Percentiles rank a stretch among this genome's conserved stretches.
Conservation (phyloP, 305 asterid genomes). For the Galium porrigens region DNA sequence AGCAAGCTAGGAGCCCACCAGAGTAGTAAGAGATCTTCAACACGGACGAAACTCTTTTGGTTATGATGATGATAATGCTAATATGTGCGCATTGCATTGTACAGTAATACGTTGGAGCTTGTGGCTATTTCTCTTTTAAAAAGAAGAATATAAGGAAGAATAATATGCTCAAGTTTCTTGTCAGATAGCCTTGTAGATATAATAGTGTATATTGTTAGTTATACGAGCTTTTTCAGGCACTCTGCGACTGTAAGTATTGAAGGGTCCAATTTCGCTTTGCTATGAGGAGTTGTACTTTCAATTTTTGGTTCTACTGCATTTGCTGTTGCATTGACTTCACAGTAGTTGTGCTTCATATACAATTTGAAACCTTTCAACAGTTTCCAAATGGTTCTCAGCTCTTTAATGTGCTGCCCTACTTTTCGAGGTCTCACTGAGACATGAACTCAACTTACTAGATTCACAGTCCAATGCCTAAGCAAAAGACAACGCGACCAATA, state of each 20-base stretch:
- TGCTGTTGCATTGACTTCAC: no score
- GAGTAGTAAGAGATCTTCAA: constrained; percentile 12
- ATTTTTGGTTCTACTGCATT: no score
- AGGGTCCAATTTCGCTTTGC: not conserved
- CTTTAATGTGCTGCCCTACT: no score
- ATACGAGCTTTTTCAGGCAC: not conserved
- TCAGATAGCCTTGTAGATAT: constrained; percentile 9
- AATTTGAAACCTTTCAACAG: no score
- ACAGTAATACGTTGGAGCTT: constrained; percentile 3
- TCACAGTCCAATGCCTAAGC: no score
- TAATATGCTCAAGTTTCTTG: not conserved
- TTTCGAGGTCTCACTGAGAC: no score
- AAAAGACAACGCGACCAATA: no score
- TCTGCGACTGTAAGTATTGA: not conserved
- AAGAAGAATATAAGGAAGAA: not conserved
- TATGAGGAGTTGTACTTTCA: no score
- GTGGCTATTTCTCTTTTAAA: not conserved
- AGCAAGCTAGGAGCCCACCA: constrained; percentile 24
- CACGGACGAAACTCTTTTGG: not conserved
- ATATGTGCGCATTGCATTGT: constrained; percentile 9
- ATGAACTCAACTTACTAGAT: no score
- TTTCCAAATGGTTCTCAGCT: no score
- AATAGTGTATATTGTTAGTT: not conserved
- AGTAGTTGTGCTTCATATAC: no score
- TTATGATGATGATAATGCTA: not conserved